Base-by-base conservation (phyloP, 345 rosid species). In the Eucalyptus cloeziana region DNA sequence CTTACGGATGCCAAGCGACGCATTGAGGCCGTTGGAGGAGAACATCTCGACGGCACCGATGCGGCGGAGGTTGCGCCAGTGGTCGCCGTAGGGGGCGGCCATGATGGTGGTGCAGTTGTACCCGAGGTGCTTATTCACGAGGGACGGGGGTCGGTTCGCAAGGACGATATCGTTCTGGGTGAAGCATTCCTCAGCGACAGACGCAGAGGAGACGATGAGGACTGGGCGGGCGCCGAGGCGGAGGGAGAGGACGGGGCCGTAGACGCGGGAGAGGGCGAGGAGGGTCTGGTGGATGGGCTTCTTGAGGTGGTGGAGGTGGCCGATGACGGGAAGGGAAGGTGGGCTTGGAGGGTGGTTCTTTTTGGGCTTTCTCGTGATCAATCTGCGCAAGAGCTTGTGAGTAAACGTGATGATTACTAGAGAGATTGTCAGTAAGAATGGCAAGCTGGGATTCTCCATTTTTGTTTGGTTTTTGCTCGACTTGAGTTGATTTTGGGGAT, bases 41-140 rank as follows among this genome's bases (percentile, higher is more conserved):
- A 95, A 92, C 87, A 95, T 89, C 58, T 93, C 93, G 7, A 89
- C 49, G n/a, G 93, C 80, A 49, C 92, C 85, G 33, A 93, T 90
- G 88, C 94, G 93, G 76, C 96, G 95, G 19, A 93, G 94, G 89
- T 95, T 95, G 86, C 95, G 93, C 96, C 96, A 94, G 67, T 92
- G 93, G 69, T 93, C 93, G 1, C 96, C 94, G 85, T 94, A 94
- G 27, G 93, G 69, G 3, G 95, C 88, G 17, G 87, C 17, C 5
- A 85, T 64, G 80, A 94, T n/a, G 54, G 90, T 88, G 88, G 95
- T 92, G 88, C 86, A 22, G 89, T 93, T 90, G 90, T 94, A 94
- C 54, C 87, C 94, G 3, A 94, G 69, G 88, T 92, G 64, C 86
- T 91, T 91, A 47, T 91, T 88, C 2, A 88, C n/a, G 10, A 92